Base-by-base conservation (phyloP, 345 rosid genomes). In the Barbarea vulgaris region DNA sequence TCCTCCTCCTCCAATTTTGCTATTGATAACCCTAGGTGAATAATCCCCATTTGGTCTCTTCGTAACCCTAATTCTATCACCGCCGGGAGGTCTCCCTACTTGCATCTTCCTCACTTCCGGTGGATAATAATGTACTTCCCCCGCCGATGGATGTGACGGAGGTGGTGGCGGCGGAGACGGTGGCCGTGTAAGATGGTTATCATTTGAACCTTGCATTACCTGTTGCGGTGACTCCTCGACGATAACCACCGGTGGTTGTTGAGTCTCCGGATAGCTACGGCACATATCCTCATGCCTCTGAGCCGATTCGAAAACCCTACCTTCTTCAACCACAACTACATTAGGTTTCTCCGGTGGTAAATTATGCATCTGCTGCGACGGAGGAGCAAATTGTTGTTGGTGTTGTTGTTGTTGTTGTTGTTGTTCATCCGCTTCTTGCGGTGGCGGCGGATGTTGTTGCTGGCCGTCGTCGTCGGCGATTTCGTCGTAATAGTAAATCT, bases 51-150 rank as follows among this genome's bases (percentile, higher is more conserved):
- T 80, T 4, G 86, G 89, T 69, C 80, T 77, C 79, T 77, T 85
- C 73, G 83, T 41, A 34, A 86, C 74, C 48, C 85, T 83, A 33
- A 89, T 72, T 74, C 97, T 81, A 30, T 87, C 97, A n/a, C 83
- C 89, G 15, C 76, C 81, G 19, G 67, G 73, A 42, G 80, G 82
- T 70, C 82, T 58, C 2, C 76, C 77, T 9, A 67, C 72, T 75
- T 92, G 97, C 96, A 92, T 89, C 85, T 64, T 87, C 82, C 93
- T 85, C 76, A 89, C 64, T 25, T 92, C 97, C 33, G 89, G 84
- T 7, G 53, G 69, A 64, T 74, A 81, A 15, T 75, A 65, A 30
- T 10, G 80, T 13, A 71, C 65, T 21, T 50, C 69, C 34, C 47
- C 54, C 14, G 72, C 72, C 10, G 75, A 77, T 6, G 80, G 88